These are phyloP conservation scores for Diaporthe longicolla DNA, from an alignment of 2,329 filamentous ascomycete species.

Conservation along the genomic window DNA sequence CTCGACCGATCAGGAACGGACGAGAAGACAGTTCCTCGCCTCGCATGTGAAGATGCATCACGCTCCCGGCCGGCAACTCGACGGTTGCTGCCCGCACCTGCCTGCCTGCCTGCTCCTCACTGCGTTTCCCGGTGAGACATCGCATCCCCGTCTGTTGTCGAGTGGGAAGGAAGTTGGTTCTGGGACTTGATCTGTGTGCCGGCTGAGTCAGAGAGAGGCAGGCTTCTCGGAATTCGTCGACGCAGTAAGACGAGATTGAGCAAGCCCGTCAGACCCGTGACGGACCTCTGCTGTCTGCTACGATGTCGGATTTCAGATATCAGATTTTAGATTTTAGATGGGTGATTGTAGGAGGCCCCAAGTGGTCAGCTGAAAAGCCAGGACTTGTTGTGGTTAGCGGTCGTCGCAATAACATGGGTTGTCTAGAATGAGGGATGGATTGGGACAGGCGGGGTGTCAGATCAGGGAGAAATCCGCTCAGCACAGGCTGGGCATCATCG, in stretches of 20 bases:
- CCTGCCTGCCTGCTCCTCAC: background rate
- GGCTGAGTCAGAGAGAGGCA: conserved; percentile 22
- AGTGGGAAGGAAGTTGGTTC: background rate
- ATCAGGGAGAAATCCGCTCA: background rate
- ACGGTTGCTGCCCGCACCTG: background rate
- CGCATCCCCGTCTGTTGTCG: background rate
- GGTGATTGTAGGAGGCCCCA: background rate
- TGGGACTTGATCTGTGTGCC: background rate
- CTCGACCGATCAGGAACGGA: conserved; percentile 10
- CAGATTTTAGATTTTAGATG: conserved; percentile 6
- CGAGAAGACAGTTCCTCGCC: background rate
- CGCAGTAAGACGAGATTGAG: conserved; percentile 22
- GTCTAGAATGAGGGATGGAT: background rate
- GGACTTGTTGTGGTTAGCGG: background rate
- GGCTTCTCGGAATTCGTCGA: conserved; percentile 6
- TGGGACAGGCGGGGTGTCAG: background rate
- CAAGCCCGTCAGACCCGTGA: background rate
- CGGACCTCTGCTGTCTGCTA: background rate
- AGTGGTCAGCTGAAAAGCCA: conserved; percentile 5
- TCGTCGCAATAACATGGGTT: background rate
- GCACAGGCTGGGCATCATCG: conserved; percentile 5
- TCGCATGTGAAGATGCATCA: conserved; percentile 3
- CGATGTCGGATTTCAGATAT: background rate
- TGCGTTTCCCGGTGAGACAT: background rate
- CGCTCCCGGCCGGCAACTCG: conserved; percentile 24